Base-by-base conservation (phyloP, 2,329 filamentous ascomycete species). In the Bipolaris zeicola region DNA sequence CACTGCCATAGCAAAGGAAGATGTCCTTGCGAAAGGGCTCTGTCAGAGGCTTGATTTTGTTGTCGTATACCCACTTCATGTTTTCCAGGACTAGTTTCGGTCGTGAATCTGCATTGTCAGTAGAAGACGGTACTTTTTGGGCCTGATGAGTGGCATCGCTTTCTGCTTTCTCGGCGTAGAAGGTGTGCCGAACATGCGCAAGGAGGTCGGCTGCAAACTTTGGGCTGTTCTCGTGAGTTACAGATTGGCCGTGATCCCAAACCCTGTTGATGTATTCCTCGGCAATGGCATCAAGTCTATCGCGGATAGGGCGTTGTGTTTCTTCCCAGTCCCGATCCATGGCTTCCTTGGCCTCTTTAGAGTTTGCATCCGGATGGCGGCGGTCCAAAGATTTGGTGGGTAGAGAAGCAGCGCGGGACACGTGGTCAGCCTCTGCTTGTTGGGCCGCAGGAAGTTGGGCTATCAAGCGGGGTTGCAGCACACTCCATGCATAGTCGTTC, bases 41-140 rank as follows among this genome's bases (percentile, higher is more conserved):
- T 2, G 88, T 91, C 51, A 86, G 77, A 22, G 86, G 85, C 68
- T 87, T 90, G 70, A 95, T 82, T 72, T 91, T 92, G 63, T 85
- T 85, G 67, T 93, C 90, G 71, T 90, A 93, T 28, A 93, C 80
- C 86, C 89, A 94, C 74, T 90, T 93, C 90, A 95, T 92, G 68
- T 93, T 92, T 70, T 94, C 90, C 63, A 95, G 77, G 1, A 88
- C 89, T 50, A 94, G 79, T 68, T 83, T 87, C 70, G 85, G 82
- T 24, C 82, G 85, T 64, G 81, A 84, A 6, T 84, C 80, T 44
- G 55, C 44, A 28, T 49, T 38, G 24, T 62, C 50, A 59, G 63
- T 55, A 31, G 52, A 37, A 18, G 43, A 38, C 49, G 20, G 41
- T 8, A 20, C 41, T 28, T 57, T 55, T 18, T 53, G 46, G 6